Evolutionary conservation across 768 basidiomycete species (phyloP), one percentile per base, ranked within the genome.

Genomic region (Tylopilus sp.): DNA sequence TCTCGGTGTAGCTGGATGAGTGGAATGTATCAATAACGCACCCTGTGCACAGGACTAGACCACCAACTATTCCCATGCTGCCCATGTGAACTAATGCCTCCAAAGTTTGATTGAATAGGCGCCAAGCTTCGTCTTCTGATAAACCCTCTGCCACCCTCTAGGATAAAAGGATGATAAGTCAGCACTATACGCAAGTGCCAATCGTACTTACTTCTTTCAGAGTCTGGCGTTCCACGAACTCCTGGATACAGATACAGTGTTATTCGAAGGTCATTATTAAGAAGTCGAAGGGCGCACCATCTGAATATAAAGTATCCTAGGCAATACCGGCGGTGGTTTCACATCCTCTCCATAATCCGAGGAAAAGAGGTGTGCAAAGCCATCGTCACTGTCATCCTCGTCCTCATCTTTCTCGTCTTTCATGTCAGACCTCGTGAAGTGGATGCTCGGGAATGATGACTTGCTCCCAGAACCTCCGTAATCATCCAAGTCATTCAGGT

Each of bases 51-150:
- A 10, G 50, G 45, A 45, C 9, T 26, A 51, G 47, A n/a, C 3
- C 14, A 76, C 85, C 53, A 22, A 89, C 87, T 62, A 98, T 94
- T n/a, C 89, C 87, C 51, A 89, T 76, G 24, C 83, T 85, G 1
- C 89, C 85, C 84, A 97, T 92, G 59, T 97, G 90, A 1, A 87
- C 87, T 11, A 98, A 75, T 1, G 94, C 94, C 56, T 96, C 92
- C 29, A 96, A 70, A 33, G 94, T 84, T 70, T 98, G 92, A 47
- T 89, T 84, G 66, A 98, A 92, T 14, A 97, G 71, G 21, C 88
- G 74, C 95, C 95, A 98, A 0, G 86, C 86, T 54, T 96, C 90
- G 43, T 89, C 85, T 69, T 93, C 91, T 1, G 80, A 76, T 8
- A 98, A 71, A 2, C 89, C 89, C 59, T 92, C 89, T 30, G 86